phyloP scores from a whole-genome alignment of 305 asterid species.

The Ajuga reptans region DNA sequence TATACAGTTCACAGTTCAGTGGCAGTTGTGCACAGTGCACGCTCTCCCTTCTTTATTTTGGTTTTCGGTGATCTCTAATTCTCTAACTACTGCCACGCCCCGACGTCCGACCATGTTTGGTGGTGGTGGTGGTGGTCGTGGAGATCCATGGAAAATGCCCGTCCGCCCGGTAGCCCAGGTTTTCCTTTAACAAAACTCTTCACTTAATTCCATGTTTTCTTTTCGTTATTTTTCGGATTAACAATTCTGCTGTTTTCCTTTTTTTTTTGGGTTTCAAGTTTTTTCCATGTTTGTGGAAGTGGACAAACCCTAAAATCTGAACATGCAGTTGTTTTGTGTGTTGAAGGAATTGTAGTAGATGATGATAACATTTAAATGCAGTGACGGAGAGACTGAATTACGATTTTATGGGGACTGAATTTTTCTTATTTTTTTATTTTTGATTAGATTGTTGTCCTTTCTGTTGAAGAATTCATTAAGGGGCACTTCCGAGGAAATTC shows the following conservation, averaged over 20 bases:
- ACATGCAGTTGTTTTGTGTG: constrained; percentile 21
- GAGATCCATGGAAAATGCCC: constrained; percentile 17
- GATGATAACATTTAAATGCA: constrained; percentile 9
- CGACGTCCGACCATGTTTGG: constrained; percentile 18
- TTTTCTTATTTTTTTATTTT: constrained; percentile 8
- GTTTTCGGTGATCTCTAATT: background rate
- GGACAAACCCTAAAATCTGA: background rate
- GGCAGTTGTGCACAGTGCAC: background rate
- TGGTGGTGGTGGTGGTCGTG: constrained; percentile 19
- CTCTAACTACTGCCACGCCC: background rate
- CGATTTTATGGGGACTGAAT: background rate
- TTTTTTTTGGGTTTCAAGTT: background rate
- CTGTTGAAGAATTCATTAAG: background rate
- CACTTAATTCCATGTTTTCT: background rate
- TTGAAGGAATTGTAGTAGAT: background rate
- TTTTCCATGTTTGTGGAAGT: constrained; percentile 15
- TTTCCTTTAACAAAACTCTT: background rate
- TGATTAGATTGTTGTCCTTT: background rate
- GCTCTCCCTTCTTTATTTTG: background rate
- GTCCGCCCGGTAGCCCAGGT: constrained; percentile 22
- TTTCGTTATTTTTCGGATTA: background rate
- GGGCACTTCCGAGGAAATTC: background rate
- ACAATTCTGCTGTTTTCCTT: background rate
- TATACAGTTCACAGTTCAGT: background rate
- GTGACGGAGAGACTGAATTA: constrained; percentile 1